phyloP scores from a whole-genome alignment of 2,329 filamentous ascomycete species.

The Talaromyces sp. region DNA sequence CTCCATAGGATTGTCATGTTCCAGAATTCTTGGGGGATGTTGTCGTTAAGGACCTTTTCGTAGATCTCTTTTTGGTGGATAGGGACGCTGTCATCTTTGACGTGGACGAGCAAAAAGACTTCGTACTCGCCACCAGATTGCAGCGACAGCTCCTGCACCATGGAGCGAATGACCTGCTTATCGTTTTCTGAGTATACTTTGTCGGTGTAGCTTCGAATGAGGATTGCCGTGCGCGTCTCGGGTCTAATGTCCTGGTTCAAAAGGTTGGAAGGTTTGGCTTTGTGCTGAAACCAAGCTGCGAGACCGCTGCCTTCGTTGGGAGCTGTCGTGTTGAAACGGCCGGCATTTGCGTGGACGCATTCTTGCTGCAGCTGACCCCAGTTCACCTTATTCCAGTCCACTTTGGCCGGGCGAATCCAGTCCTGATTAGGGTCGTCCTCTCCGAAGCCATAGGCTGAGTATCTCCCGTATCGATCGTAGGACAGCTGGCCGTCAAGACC shows the following conservation, averaged over 20 bases:
- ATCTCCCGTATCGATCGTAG: constrained; percentile 65
- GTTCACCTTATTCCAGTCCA: constrained; percentile 57
- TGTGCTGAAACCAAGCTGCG: constrained; percentile 8
- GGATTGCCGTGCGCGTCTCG: constrained; percentile 61
- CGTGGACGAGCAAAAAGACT: constrained; percentile 73
- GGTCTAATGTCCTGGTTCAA: constrained; percentile 32
- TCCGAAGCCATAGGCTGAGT: constrained; percentile 52
- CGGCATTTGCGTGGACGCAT: constrained; percentile 62
- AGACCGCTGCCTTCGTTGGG: constrained; percentile 11
- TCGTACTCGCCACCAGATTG: constrained; percentile 72
- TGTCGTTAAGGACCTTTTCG: constrained; percentile 9
- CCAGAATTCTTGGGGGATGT: constrained; percentile 26
- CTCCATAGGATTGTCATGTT: constrained; percentile 33
- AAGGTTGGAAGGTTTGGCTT: constrained; percentile 15
- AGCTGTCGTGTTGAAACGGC: constrained; percentile 48
- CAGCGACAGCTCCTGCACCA: constrained; percentile 74
- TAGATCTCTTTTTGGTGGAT: constrained; percentile 24
- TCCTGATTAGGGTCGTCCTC: constrained; percentile 24
- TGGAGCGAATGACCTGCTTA: constrained; percentile 72
- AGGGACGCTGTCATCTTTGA: constrained; percentile 66
- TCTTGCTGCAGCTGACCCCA: constrained; percentile 68
- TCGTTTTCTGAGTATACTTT: constrained; percentile 77
- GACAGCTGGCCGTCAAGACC: constrained; percentile 61
- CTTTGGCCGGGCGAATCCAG: constrained; percentile 20
- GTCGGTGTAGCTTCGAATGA: constrained; percentile 78